These are phyloP conservation scores for Sphagnum fallax DNA, from an alignment of 228 moss, liverwort and hornwort genomes.

Conservation along the genomic window DNA sequence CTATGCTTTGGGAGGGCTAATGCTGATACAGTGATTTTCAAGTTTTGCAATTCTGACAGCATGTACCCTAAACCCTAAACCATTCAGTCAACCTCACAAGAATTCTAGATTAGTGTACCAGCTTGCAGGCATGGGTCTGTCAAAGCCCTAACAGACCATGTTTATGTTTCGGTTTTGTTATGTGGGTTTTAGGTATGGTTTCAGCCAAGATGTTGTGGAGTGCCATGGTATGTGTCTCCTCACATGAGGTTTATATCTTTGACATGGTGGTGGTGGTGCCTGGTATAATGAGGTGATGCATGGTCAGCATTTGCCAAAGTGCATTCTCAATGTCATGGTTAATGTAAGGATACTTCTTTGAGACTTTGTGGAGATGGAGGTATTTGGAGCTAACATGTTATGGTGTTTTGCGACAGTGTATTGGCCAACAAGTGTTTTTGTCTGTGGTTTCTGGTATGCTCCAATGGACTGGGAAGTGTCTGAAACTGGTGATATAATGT, in stretches of 20 bases:
- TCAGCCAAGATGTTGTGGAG: constrained; percentile 82
- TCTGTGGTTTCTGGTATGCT: constrained; percentile 95
- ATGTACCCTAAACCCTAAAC: no score
- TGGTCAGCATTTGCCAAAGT: no score
- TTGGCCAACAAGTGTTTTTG: constrained; percentile 73
- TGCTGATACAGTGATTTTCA: no score
- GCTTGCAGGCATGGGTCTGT: background rate
- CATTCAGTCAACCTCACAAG: background rate
- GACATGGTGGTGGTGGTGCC: no score
- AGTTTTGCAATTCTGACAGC: no score
- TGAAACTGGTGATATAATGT: no score
- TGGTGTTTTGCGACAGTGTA: constrained; percentile 17
- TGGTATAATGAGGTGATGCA: no score
- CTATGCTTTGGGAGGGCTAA: no score
- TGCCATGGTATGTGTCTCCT: constrained; percentile 40
- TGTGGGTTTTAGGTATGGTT: constrained; percentile 25
- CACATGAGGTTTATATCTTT: background rate
- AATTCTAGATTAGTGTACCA: background rate
- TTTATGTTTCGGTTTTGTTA: background rate
- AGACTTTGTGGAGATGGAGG: no score
- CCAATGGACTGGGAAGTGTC: constrained; percentile 67
- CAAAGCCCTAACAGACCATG: background rate
- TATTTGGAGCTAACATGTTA: no score
- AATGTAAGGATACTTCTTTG: no score
- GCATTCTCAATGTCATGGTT: no score